A percentile compares a stretch with the other conserved stretches of the same genome.
These are phyloP conservation scores for Cicer arietinum DNA, from an alignment of 306 rosid genomes.

Conservation along the genomic window DNA sequence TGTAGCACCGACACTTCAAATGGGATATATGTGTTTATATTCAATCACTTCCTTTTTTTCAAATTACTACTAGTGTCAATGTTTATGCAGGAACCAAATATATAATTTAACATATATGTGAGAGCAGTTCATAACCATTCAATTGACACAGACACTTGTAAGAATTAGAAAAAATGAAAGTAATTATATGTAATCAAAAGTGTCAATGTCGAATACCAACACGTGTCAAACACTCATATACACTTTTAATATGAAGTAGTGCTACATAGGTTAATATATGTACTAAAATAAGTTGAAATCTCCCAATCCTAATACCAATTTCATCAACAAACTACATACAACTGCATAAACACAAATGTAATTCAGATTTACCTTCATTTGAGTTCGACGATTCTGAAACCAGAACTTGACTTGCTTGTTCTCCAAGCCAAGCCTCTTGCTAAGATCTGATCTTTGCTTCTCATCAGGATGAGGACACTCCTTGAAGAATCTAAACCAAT, in stretches of 20 bases:
- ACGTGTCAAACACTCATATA: too few species aligned
- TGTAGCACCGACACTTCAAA: too few species aligned
- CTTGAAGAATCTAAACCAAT: constrained; percentile 73
- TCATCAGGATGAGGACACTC: constrained; percentile 95
- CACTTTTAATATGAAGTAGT: too few species aligned
- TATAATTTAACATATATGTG: background rate
- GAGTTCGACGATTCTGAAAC: constrained; percentile 95
- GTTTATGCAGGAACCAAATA: background rate
- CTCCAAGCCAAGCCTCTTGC: constrained; percentile 73
- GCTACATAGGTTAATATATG: too few species aligned
- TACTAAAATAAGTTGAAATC: background rate
- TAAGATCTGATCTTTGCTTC: constrained; percentile 83
- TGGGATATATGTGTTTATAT: too few species aligned
- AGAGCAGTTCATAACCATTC: too few species aligned
- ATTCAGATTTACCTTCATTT: constrained; percentile 75
- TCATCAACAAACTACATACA: constrained; percentile 3
- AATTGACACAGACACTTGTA: too few species aligned
- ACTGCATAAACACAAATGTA: background rate
- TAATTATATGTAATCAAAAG: too few species aligned
- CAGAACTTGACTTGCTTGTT: constrained; percentile 91
- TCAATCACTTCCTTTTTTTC: too few species aligned
- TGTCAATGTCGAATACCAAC: too few species aligned
- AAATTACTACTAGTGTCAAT: too few species aligned
- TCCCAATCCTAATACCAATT: background rate
- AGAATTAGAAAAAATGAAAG: too few species aligned